Evolutionary conservation across 1,284 basidiomycete species (phyloP).

Genomic region (Cutaneotrichosporon sp.): DNA sequence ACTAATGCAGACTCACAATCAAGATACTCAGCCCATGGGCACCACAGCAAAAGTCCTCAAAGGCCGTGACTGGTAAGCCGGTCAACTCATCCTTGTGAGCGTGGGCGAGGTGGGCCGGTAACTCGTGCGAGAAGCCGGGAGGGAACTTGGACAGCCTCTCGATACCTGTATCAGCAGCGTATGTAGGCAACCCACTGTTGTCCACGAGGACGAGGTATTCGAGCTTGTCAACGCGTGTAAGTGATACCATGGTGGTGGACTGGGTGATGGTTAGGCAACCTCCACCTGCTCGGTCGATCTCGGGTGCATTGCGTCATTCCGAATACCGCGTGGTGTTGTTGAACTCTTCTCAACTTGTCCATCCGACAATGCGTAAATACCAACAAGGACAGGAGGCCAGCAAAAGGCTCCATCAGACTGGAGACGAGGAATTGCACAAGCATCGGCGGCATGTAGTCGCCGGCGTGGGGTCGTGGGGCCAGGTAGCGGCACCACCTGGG

Average conservation of each 20-base stretch:
- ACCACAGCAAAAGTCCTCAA: slow-evolving; percentile 75
- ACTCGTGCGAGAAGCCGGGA: slow-evolving; percentile 70
- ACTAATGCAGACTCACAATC: slow-evolving; percentile 58
- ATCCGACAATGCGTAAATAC: too few relatives aligned
- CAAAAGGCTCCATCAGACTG: too few relatives aligned
- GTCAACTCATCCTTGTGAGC: slow-evolving; percentile 57
- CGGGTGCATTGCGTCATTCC: slow-evolving; percentile 2
- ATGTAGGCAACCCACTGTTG: slow-evolving; percentile 31
- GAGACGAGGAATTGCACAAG: too few relatives aligned
- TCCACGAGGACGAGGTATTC: slow-evolving; percentile 46
- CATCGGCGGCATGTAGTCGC: too few relatives aligned
- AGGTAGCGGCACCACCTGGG: too few relatives aligned
- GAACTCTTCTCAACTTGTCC: too few relatives aligned
- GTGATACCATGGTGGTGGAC: background rate
- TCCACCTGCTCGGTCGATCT: background rate
- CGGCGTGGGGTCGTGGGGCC: too few relatives aligned
- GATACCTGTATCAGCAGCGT: slow-evolving; percentile 14
- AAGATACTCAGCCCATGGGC: slow-evolving; percentile 77
- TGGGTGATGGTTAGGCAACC: slow-evolving; percentile 52
- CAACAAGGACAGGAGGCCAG: too few relatives aligned
- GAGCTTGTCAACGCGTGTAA: slow-evolving; percentile 39
- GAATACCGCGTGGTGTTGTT: background rate
- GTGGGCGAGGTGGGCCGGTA: slow-evolving; percentile 60
- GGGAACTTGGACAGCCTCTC: slow-evolving; percentile 72
- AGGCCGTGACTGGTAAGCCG: slow-evolving; percentile 65